A percentile compares a stretch with the other conserved stretches of the same genome.
Evolutionary conservation across 1,284 basidiomycete genomes (phyloP).

Genomic region (Coniferiporia sulphurascens): DNA sequence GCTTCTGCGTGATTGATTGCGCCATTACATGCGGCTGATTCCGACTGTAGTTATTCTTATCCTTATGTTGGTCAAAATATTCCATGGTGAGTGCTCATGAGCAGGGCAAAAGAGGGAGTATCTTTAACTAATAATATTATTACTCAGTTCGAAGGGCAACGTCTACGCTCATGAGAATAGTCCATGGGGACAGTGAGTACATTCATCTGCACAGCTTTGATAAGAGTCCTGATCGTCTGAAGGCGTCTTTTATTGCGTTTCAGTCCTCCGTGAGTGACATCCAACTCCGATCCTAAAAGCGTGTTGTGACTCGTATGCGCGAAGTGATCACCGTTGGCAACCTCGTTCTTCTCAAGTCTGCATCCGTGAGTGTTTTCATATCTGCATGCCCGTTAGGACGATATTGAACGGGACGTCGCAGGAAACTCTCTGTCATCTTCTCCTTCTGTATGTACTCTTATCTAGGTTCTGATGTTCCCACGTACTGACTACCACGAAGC

Average conservation of each 20-base stretch:
- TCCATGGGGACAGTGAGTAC: no score
- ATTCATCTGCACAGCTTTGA: no score
- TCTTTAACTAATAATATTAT: no score
- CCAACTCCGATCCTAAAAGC: neutral
- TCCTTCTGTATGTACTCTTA: slow-evolving; percentile 2
- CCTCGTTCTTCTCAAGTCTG: slow-evolving; percentile 3
- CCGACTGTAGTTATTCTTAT: neutral
- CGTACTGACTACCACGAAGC: neutral
- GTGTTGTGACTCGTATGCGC: neutral
- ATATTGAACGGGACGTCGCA: neutral
- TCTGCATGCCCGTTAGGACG: neutral
- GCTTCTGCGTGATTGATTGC: neutral
- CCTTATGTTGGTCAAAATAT: slow-evolving; percentile 3
- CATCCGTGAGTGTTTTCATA: neutral
- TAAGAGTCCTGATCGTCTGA: no score
- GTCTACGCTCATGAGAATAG: no score
- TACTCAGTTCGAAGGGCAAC: no score
- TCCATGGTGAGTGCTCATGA: neutral
- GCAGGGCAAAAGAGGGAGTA: no score
- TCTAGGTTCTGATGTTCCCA: neutral
- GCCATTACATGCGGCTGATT: neutral
- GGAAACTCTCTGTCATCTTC: slow-evolving; percentile 7
- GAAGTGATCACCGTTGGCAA: slow-evolving; percentile 9
- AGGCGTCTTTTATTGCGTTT: slow-evolving; percentile 8
- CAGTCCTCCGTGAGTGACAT: neutral